Percentiles rank a stretch among this genome's conserved stretches.
These are phyloP conservation scores for Plasmodium cynomolgi DNA, from an alignment of 169 alveolate species.

Conservation along the genomic window DNA sequence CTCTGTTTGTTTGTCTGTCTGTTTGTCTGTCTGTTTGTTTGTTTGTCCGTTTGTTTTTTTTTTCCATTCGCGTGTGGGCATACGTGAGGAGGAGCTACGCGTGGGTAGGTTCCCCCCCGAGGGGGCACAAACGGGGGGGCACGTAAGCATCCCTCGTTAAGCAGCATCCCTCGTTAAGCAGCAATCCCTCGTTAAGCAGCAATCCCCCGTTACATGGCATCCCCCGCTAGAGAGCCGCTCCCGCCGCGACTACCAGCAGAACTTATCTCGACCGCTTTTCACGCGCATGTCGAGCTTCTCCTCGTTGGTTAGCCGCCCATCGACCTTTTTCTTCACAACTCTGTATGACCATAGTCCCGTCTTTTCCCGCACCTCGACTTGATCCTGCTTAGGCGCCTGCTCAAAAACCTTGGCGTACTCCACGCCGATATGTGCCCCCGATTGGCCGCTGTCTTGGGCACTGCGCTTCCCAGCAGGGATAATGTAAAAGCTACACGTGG, in stretches of 20 bases:
- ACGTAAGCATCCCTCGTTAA: background rate
- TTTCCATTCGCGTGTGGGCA: background rate
- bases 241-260: slow-evolving; percentile 78
- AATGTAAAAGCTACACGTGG: slow-evolving; percentile 78
- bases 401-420: slow-evolving; percentile 53
- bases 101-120: background rate
- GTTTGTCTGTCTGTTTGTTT: no score
- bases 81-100: no score
- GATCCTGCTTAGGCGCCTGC: slow-evolving; percentile 29
- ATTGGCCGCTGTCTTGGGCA: background rate
- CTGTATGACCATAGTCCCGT: slow-evolving; percentile 86
- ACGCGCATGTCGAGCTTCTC: slow-evolving; percentile 82
- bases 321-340: slow-evolving; percentile 80
- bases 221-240: background rate
- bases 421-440: background rate
- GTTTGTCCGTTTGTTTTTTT: no score
- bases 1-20: no score
- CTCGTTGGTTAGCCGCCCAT: slow-evolving; percentile 81
- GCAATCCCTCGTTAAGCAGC: no score
- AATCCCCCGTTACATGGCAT: background rate
- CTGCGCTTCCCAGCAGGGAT: background rate
- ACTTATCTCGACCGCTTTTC: slow-evolving; percentile 82
- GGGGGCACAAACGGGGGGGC: background rate
- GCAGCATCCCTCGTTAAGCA: background rate
- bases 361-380: slow-evolving; percentile 80